Percentiles rank a stretch among this genome's conserved stretches.
Conservation (phyloP, 2,329 filamentous ascomycete genomes). For the Trichoderma breve region DNA sequence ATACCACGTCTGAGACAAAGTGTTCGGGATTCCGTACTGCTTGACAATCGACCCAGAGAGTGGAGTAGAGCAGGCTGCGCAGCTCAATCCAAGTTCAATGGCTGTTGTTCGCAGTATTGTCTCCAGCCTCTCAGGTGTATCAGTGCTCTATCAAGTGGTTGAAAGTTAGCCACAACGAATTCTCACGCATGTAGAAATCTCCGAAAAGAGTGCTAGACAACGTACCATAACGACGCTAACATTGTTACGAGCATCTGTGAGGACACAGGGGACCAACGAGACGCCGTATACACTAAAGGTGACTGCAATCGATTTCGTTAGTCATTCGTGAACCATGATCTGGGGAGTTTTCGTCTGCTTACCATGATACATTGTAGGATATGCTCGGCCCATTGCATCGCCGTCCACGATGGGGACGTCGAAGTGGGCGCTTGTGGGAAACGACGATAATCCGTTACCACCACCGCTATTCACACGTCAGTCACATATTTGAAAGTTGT, state of each 20-base stretch:
- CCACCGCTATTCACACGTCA: conserved; percentile 32
- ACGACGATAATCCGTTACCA: conserved; percentile 39
- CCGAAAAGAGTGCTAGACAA: background rate
- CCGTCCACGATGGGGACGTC: conserved; percentile 39
- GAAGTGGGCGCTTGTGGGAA: conserved; percentile 35
- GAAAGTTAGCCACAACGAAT: background rate
- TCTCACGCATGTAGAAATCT: background rate
- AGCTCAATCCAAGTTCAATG: conserved; percentile 40
- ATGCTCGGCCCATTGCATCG: conserved; percentile 40
- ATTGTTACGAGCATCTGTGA: conserved; percentile 40
- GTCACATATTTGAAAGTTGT: conserved; percentile 7
- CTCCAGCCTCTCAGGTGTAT: conserved; percentile 37
- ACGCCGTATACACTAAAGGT: conserved; percentile 41
- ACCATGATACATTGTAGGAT: conserved; percentile 39
- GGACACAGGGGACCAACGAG: conserved; percentile 36
- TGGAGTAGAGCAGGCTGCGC: conserved; percentile 36
- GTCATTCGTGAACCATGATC: rapidly evolving
- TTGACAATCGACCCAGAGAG: conserved; percentile 36
- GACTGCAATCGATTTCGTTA: conserved; percentile 25
- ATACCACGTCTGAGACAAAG: conserved; percentile 37
- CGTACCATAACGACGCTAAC: conserved; percentile 34
- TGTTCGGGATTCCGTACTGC: conserved; percentile 34
- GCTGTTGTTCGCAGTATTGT: conserved; percentile 36
- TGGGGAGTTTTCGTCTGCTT: background rate
- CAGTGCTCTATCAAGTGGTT: conserved; percentile 29